A percentile compares a stretch with the other conserved stretches of the same genome.
phyloP scores from a whole-genome alignment of 352 stramenopile genomes.

The Plasmopara muralis region DNA sequence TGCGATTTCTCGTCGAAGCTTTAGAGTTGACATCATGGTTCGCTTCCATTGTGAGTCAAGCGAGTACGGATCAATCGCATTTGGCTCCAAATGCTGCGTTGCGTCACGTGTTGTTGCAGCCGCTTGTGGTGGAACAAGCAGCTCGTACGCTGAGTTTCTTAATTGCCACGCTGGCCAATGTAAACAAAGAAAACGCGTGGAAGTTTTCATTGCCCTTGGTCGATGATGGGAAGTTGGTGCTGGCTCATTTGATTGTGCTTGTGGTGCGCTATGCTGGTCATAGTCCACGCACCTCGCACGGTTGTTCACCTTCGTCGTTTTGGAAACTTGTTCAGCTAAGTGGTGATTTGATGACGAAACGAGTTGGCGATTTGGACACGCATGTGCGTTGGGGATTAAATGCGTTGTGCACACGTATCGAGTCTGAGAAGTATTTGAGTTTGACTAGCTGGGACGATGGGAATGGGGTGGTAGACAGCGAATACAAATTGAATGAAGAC shows the following conservation, averaged over 20 bases:
- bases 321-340: constrained; percentile 56
- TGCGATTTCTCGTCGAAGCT: constrained; percentile 55
- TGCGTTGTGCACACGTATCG: constrained; percentile 40
- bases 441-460: constrained; percentile 18
- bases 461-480: constrained; percentile 6
- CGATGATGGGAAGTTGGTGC: constrained; percentile 48
- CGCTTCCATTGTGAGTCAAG: constrained; percentile 33
- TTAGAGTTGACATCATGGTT: constrained; percentile 65
- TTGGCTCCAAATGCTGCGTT: constrained; percentile 15
- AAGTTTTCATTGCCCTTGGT: constrained; percentile 43
- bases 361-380: constrained; percentile 61
- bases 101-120: constrained; percentile 36
- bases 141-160: constrained; percentile 62
- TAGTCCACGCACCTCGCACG: constrained; percentile 8
- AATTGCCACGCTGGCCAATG: constrained; percentile 33
- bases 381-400: constrained; percentile 56
- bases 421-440: constrained; percentile 46
- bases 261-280: constrained; percentile 46
- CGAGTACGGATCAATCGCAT: constrained; percentile 20
- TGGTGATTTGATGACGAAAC: constrained; percentile 36
- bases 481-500: constrained; percentile 49
- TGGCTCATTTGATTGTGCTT: constrained; percentile 57
- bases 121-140: constrained; percentile 54
- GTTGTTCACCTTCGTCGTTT: constrained; percentile 45
- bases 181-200: constrained; percentile 38